Evolutionary conservation across 2,329 filamentous ascomycete species (phyloP).

Genomic region (Immersiporthe knoxdaviesiana): DNA sequence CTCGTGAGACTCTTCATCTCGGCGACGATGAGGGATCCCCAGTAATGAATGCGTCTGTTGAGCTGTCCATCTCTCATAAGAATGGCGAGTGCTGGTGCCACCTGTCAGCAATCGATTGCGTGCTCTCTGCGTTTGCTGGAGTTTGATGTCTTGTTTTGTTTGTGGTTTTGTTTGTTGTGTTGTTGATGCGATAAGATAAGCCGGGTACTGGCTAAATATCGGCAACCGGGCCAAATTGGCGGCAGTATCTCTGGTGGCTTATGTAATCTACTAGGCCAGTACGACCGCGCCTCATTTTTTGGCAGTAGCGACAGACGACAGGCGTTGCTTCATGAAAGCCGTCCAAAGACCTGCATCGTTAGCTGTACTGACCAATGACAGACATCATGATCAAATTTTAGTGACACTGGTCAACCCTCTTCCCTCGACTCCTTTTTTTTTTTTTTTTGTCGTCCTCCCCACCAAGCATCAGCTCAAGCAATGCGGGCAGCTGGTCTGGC

Average conservation of each 20-base stretch:
- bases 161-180: background rate
- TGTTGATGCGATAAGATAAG: background rate
- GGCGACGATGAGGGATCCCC: background rate
- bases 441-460: background rate
- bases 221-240: no score
- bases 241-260: no score
- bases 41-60: background rate
- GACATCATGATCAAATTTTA: background rate
- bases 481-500: constrained; percentile 26
- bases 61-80: background rate
- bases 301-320: background rate
- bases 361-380: background rate
- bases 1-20: background rate
- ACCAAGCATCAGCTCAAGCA: constrained; percentile 4
- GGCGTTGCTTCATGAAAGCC: constrained; percentile 1
- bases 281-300: background rate
- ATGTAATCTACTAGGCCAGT: constrained; percentile 3
- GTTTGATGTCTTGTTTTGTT: background rate
- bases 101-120: background rate
- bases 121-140: background rate
- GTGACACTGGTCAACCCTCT: background rate
- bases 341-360: background rate
- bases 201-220: constrained; percentile 4
- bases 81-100: background rate
- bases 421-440: background rate